Conservation (phyloP, 2,329 filamentous ascomycete genomes). For the Hypoxylon sp. region DNA sequence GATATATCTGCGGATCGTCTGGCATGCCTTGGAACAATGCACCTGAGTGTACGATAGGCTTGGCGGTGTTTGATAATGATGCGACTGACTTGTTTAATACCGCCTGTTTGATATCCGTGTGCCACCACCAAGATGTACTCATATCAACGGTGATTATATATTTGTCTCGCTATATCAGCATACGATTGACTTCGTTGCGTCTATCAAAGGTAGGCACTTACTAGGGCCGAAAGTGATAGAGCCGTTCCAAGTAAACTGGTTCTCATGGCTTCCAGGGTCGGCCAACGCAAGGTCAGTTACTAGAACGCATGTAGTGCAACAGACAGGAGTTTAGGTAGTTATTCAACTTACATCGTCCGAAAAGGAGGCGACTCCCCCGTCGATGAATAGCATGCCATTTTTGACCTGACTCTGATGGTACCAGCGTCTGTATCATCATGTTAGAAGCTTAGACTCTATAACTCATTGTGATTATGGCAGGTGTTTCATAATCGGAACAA, state of each 20-base stretch:
- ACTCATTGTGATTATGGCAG: too few relatives aligned
- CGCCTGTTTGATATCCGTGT: neutral
- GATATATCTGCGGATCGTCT: too few relatives aligned
- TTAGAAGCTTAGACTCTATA: neutral
- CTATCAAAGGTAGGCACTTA: neutral
- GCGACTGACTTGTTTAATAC: neutral
- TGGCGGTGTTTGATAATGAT: neutral
- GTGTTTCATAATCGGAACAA: too few relatives aligned
- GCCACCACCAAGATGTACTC: neutral
- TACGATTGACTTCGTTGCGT: neutral
- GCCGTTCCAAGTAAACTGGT: neutral
- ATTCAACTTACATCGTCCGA: neutral
- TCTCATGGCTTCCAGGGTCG: neutral
- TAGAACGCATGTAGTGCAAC: neutral
- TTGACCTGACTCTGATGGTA: neutral
- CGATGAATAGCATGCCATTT: neutral
- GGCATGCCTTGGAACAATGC: too few relatives aligned
- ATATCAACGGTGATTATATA: neutral
- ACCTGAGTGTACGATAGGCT: neutral
- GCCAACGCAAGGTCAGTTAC: neutral
- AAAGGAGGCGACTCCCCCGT: neutral
- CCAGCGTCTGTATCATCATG: neutral
- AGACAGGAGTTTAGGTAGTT: neutral
- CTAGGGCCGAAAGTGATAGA: neutral
- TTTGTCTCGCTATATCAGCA: neutral